phyloP scores from a whole-genome alignment of 768 basidiomycete species.

The Amanita pseudoporphyria region DNA sequence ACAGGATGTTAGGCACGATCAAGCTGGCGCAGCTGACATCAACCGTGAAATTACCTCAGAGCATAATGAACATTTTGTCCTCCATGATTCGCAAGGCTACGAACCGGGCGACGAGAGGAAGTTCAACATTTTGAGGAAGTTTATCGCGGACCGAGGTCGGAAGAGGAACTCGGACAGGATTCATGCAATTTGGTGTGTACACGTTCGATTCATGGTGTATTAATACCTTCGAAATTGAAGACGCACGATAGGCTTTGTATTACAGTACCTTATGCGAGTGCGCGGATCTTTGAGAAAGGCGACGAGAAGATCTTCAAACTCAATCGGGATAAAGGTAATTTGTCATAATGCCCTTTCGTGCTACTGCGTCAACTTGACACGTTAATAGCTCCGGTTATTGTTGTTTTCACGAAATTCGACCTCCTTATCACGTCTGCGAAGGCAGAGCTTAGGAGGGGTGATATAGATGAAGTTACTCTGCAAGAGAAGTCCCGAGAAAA shows the following conservation, averaged over 20 bases:
- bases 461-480: not conserved
- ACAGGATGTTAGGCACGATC: too few species aligned
- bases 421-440: not conserved
- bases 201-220: not conserved
- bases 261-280: too few species aligned
- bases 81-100: too few species aligned
- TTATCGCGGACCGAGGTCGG: slow-evolving; percentile 7
- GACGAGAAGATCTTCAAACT: too few species aligned
- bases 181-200: not conserved
- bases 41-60: not conserved
- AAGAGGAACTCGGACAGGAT: not conserved
- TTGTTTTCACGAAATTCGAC: not conserved
- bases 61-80: not conserved
- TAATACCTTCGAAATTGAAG: not conserved
- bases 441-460: not conserved
- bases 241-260: too few species aligned
- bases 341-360: too few species aligned
- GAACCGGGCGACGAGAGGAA: too few species aligned
- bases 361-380: not conserved
- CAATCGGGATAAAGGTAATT: not conserved
- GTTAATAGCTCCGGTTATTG: not conserved
- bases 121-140: not conserved
- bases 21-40: too few species aligned
- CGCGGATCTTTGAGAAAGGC: too few species aligned
- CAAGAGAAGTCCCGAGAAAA: not conserved